Evolutionary conservation across 257 asterid species (phyloP).

Genomic region (Lithospermum erythrorhizon): DNA sequence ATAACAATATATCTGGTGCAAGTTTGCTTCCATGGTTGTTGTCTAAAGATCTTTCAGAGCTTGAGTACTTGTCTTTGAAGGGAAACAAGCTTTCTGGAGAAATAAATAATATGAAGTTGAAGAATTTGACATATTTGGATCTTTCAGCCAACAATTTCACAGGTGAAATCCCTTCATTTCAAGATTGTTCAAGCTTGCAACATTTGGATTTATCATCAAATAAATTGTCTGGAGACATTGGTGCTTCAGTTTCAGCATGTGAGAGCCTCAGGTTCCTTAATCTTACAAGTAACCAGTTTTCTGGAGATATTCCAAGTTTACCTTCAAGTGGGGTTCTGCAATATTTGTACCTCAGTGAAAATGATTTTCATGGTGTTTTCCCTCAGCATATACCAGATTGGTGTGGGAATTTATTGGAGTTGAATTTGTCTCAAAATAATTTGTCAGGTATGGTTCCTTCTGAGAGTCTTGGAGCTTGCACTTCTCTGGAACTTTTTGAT

Average conservation of each 20-base stretch:
- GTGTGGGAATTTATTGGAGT: constrained; percentile 52
- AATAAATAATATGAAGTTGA: constrained; percentile 32
- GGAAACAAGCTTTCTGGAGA: constrained; percentile 47
- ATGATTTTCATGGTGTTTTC: constrained; percentile 42
- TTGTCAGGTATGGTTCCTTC: constrained; percentile 52
- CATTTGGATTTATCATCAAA: constrained; percentile 77
- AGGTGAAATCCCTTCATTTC: constrained; percentile 34
- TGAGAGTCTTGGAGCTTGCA: constrained; percentile 47
- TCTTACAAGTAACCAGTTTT: constrained; percentile 57
- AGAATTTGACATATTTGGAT: constrained; percentile 49
- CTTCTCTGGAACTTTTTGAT: constrained; percentile 47
- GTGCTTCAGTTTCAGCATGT: constrained; percentile 43
- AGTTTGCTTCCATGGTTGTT: constrained; percentile 41
- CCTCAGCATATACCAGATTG: constrained; percentile 40
- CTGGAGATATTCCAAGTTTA: constrained; percentile 46
- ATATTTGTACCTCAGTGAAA: constrained; percentile 50
- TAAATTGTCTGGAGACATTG: constrained; percentile 49
- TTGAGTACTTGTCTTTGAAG: constrained; percentile 45
- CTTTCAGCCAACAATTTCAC: constrained; percentile 70
- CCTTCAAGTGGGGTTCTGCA: constrained; percentile 33
- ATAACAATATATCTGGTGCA: constrained; percentile 61
- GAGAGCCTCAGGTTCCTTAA: constrained; percentile 49
- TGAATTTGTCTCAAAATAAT: constrained; percentile 59
- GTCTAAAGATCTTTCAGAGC: constrained; percentile 36
- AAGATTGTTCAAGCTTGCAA: constrained; percentile 43